These are phyloP conservation scores for Sugiyamaella japonica DNA, from an alignment of 1,139 yeast genomes.

Conservation along the genomic window DNA sequence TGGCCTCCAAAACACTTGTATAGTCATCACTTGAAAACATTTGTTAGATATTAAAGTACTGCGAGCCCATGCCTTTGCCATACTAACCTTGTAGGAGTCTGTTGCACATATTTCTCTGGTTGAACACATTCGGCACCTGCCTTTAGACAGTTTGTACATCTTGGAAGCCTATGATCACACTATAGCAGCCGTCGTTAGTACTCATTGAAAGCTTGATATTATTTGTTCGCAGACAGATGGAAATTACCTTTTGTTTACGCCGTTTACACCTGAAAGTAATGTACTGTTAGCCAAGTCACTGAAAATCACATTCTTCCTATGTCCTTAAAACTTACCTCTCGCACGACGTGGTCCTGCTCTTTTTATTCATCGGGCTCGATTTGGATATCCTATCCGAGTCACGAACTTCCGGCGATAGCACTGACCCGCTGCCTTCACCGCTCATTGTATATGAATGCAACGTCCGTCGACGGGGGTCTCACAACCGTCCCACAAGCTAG, in stretches of 20 bases:
- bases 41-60: neutral
- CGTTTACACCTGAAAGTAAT: conserved; percentile 28
- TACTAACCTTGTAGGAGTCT: conserved; percentile 31
- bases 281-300: neutral
- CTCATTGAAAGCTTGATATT: neutral
- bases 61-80: neutral
- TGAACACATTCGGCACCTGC: conserved; percentile 59
- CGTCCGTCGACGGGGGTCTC: too few relatives aligned
- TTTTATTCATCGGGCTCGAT: conserved; percentile 7
- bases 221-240: neutral
- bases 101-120: conserved; percentile 51
- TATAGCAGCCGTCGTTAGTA: conserved; percentile 25
- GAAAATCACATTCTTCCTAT: neutral
- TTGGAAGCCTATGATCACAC: conserved; percentile 60
- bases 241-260: conserved; percentile 31
- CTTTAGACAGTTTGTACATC: conserved; percentile 60
- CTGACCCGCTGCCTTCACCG: conserved; percentile 4
- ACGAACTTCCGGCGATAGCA: conserved; percentile 10
- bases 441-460: neutral
- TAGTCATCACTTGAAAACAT: conserved; percentile 48
- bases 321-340: conserved; percentile 26
- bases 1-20: conserved; percentile 52
- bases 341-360: conserved; percentile 34
- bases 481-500: too few relatives aligned
- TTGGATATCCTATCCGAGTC: conserved; percentile 6